Base-by-base conservation (phyloP, 306 rosid genomes). In the Delonix regia region DNA sequence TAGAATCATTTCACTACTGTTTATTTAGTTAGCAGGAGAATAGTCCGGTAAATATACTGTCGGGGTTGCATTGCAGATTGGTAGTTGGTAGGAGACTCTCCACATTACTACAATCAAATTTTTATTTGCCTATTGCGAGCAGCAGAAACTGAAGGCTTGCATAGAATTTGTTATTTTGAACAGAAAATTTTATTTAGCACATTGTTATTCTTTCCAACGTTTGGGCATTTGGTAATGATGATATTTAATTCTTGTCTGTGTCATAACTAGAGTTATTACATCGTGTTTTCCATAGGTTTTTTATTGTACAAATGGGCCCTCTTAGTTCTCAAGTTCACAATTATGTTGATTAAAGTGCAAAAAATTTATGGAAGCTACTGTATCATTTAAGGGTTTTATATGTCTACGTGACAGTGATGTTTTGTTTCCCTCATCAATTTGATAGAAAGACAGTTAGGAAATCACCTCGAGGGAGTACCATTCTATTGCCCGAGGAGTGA, bases 391-490 rank as follows among this genome's bases (percentile, higher is more conserved):
- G 62, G 75, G 69, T 69, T 77, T 57, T 80, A 45, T 44, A 34
- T 44, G 79, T 68, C 36, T 60, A 55, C 42, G 42, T 78, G 30
- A 69, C 47, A 79, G 83, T 87, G 80, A 87, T 86, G 85, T 21
- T 16, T 85, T n/a, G n/a, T 78, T 57, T 52, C 51, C 64, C 71
- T 78, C 81, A 28, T 83, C 60, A 52, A 74, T 81, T 84, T 75
- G 36, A 52, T 86, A 91, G 99, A 91, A 81, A 86, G 90, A 77
- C 97, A 88, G 70, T 88, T 71, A 55, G 89, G 90, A 68, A 86
- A 87, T 83, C 94, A 90, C 86, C 95, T 94, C 0, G 93, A 93
- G 86, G 99, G 96, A 74, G 88, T 95, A 82, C 98, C 99, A 48
- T 93, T 86, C 83, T 93, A 89, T 86, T 88, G 97, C 36, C 88